phyloP scores from a whole-genome alignment of 768 basidiomycete species.

The Pleurotus eryngii region DNA sequence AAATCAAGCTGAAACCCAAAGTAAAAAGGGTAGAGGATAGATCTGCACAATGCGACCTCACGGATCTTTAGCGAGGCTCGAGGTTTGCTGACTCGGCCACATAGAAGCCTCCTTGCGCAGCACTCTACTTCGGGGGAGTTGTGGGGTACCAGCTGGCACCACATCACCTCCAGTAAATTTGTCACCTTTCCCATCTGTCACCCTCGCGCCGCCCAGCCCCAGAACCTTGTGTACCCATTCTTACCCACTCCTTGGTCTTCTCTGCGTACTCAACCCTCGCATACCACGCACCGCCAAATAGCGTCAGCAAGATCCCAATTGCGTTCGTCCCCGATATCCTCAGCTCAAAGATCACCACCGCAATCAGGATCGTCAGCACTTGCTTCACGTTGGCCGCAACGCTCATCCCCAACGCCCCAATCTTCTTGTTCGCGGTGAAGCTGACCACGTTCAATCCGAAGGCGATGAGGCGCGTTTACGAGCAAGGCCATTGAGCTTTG shows the following conservation, averaged over 20 bases:
- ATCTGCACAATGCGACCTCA: neutral
- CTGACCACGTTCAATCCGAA: constrained; percentile 92
- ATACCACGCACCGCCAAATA: constrained; percentile 84
- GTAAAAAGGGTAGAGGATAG: neutral
- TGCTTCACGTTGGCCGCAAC: constrained; percentile 94
- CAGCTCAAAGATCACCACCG: constrained; percentile 81
- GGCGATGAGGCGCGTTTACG: constrained; percentile 82
- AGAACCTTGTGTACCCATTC: neutral
- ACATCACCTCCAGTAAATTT: neutral
- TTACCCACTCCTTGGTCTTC: constrained; percentile 18
- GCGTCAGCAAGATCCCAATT: constrained; percentile 79
- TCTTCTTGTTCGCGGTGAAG: constrained; percentile 93
- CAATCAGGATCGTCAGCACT: constrained; percentile 82
- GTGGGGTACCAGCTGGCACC: neutral
- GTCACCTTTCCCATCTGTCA: neutral
- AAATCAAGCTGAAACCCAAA: neutral
- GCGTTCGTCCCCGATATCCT: constrained; percentile 78
- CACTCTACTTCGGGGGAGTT: too few relatives aligned
- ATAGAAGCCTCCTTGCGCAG: neutral
- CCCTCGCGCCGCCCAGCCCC: neutral
- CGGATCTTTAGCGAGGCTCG: neutral
- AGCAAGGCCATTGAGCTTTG: constrained; percentile 51
- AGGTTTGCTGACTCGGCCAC: neutral
- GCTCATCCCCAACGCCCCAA: constrained; percentile 87
- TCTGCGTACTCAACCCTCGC: constrained; percentile 63